Base-by-base conservation (phyloP, 352 stramenopile genomes). In the Pseudoperonospora humuli region DNA sequence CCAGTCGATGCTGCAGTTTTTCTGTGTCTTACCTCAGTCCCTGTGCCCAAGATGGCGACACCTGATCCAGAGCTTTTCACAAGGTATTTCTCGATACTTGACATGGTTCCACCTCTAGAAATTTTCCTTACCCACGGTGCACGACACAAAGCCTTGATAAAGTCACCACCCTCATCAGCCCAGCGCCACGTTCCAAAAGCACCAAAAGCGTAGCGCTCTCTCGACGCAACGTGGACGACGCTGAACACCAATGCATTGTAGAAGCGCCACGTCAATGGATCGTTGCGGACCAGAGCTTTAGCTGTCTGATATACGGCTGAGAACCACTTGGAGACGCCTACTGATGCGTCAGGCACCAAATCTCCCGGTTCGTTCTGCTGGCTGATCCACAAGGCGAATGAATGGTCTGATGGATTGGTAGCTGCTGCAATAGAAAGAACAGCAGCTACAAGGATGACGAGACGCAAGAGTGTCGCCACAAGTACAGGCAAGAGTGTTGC, bases 321-420 rank as follows among this genome's bases (percentile, higher is more conserved):
- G 49, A 88, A 61, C 73, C 73, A 86, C 41, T 83, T 76, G 44
- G 61, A 68, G 17, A 86, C 69, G 9, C 63, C 65, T 25, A 75
- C 9, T 9, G 68, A 72, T 25, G 76, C 53, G 41, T 78, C 69
- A 3, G 59, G 59, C 14, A 68, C 37, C 9, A 64, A 34, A 17
- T 68, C 54, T 7, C 40, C 44, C 4, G 44, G 41, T 17, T 63
- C 58, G 38, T 84, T 77, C 45, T 86, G 76, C 21, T 59, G 50
- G 49, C 55, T 75, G 17, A 86, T 45, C 76, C 76, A 88, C 23
- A 61, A 45, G 13, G 76, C 76, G 32, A 88, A 88, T 32, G 73
- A 86, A 27, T 79, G 64, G 40, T 88, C 73, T 17, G 71, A 71
- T 37, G 76, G 76, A 36, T 88, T 88, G 10, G 62, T 84, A n/a